A percentile compares a stretch with the other conserved stretches of the same genome.
Evolutionary conservation across 2,329 filamentous ascomycete species (phyloP).

Genomic region (Aspergillus neotritici): DNA sequence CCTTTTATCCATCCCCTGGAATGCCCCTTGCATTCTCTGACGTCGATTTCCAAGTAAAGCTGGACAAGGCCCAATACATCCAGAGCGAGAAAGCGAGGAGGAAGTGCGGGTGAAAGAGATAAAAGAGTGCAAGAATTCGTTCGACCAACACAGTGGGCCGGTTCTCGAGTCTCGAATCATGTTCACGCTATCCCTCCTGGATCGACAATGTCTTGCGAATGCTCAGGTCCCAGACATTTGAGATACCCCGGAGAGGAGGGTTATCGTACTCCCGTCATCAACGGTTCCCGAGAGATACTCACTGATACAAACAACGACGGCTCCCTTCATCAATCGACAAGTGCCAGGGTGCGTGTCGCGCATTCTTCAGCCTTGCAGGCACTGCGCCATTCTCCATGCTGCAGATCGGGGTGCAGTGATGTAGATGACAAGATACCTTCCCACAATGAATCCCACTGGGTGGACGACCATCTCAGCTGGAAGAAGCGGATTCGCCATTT

Average conservation of each 20-base stretch:
- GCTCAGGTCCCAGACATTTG: constrained; percentile 29
- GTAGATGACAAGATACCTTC: constrained; percentile 12
- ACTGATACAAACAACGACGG: constrained; percentile 10
- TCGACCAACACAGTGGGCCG: too few relatives aligned
- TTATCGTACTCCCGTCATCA: constrained; percentile 42
- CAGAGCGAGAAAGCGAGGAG: too few relatives aligned
- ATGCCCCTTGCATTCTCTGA: too few relatives aligned
- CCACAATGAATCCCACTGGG: constrained; percentile 12
- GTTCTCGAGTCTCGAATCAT: too few relatives aligned
- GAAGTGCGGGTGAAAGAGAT: too few relatives aligned
- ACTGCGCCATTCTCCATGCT: constrained; percentile 18
- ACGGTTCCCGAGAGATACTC: constrained; percentile 34
- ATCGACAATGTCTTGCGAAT: constrained; percentile 17
- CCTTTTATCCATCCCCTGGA: too few relatives aligned
- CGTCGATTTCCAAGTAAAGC: too few relatives aligned
- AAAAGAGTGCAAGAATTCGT: too few relatives aligned
- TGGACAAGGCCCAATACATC: too few relatives aligned
- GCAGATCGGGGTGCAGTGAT: constrained; percentile 11
- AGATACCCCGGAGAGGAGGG: constrained; percentile 39
- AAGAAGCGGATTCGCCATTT: constrained; percentile 56
- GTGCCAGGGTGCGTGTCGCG: constrained; percentile 14
- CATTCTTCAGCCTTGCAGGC: constrained; percentile 28
- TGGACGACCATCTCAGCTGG: constrained; percentile 35
- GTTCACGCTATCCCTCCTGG: not conserved
- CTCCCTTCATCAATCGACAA: constrained; percentile 9